These are phyloP conservation scores for Excoecaria cochinchinensis DNA, from an alignment of 345 rosid genomes.

Conservation along the genomic window DNA sequence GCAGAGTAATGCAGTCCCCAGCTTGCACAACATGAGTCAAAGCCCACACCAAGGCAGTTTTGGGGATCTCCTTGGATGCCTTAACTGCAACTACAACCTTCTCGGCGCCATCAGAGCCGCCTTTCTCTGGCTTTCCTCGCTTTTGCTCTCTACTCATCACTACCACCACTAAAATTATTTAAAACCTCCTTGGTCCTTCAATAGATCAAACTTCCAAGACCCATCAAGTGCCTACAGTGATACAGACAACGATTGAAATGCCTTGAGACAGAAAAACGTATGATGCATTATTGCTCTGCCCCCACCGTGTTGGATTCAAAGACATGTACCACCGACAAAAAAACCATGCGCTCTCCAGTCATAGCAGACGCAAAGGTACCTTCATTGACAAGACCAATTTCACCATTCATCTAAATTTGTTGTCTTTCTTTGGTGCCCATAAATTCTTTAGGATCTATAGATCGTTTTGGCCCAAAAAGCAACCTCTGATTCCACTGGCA, in stretches of 20 bases:
- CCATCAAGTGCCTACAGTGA: conserved; percentile 18
- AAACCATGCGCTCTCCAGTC: conserved; percentile 25
- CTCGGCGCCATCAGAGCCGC: conserved; percentile 49
- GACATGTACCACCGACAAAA: conserved; percentile 38
- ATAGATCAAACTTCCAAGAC: conserved; percentile 26
- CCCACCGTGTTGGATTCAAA: conserved; percentile 41
- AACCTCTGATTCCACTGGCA: conserved; percentile 14
- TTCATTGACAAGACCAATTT: conserved; percentile 49
- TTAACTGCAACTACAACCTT: conserved; percentile 94
- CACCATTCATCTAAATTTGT: conserved; percentile 34
- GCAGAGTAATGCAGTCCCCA: conserved; percentile 85
- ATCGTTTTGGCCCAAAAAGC: conserved; percentile 29
- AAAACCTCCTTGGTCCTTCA: conserved; percentile 13
- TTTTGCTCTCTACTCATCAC: conserved; percentile 59
- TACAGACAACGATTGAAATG: conserved; percentile 21
- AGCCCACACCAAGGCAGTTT: conserved; percentile 93
- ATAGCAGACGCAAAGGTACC: conserved; percentile 32
- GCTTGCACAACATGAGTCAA: conserved; percentile 97
- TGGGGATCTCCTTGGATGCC: conserved; percentile 94
- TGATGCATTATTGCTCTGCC: conserved; percentile 39
- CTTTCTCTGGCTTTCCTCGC: conserved; percentile 54
- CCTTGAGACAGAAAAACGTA: conserved; percentile 18
- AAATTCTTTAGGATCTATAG: conserved; percentile 27
- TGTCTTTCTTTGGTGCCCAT: conserved; percentile 12
- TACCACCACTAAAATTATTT: conserved; percentile 5